Evolutionary conservation across 495 filamentous ascomycete genomes (phyloP), one percentile per base, ranked within the genome.

Genomic region (Xylaria flabelliformis): DNA sequence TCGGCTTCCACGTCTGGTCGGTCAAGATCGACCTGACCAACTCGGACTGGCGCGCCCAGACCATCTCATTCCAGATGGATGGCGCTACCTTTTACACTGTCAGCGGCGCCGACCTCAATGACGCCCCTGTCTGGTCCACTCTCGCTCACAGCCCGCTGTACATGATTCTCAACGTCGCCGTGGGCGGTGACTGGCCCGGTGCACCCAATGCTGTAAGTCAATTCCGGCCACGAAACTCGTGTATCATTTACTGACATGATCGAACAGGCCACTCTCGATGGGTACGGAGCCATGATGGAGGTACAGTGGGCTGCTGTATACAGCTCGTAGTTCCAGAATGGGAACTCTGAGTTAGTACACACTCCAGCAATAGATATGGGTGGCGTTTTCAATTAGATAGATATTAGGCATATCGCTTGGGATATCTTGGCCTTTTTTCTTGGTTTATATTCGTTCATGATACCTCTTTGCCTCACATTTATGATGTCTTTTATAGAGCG

Each of bases 221-320:
- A 10, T 29, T 36, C 7, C 15, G 1, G 17, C 17, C 46, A 21
- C 9, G n/a, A 64, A 48, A 15, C 36, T 59, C 36, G 8, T 19
- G n/a, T 2, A 44, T 21, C 8, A 24, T 48, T 29, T 55, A 51
- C 64, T 75, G 42, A 75, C 62, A 9, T 36, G 8, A 1, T 67
- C 29, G n/a, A 73, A 66, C 32, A 75, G 72, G 70, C 72, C 46
- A 86, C 85, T 13, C 50, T 69, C 5, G 82, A 79, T 68, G 80
- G 84, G 58, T 86, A 81, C 59, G 83, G 82, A 34, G 81, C 79
- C 74, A 86, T 86, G 85, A 84, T 86, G 84, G 85, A 86, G 73
- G 83, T 85, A 21, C 78, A 82, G 55, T 85, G 83, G 74, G 84
- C 85, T 29, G 82, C 80, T 44, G 80, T 86, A 39, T 84, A 83